These are phyloP conservation scores for Peniophora sp. DNA, from an alignment of 1,284 basidiomycete genomes.

Conservation along the genomic window DNA sequence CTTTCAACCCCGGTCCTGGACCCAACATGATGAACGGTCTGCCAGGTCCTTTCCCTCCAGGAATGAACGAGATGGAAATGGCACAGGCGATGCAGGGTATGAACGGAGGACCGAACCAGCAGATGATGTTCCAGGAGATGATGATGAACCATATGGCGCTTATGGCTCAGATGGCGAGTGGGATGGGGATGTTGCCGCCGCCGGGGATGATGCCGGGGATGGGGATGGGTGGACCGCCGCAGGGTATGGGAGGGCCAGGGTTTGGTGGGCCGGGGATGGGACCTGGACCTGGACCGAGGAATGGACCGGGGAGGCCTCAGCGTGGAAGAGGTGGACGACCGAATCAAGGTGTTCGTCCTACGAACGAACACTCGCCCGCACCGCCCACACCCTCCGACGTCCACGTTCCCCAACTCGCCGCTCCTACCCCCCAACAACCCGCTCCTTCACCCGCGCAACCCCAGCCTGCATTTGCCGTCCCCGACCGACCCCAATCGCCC, in stretches of 20 bases:
- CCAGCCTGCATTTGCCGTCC: conserved; percentile 44
- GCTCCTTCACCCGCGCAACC: conserved; percentile 21
- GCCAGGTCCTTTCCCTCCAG: conserved; percentile 37
- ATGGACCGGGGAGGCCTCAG: conserved; percentile 27
- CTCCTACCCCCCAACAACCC: conserved; percentile 20
- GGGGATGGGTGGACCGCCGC: conserved; percentile 38
- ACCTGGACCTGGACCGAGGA: conserved; percentile 30
- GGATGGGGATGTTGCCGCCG: conserved; percentile 40
- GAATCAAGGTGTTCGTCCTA: conserved; percentile 6
- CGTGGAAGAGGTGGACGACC: conserved; percentile 23
- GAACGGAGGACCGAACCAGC: conserved; percentile 33
- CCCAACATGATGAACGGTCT: conserved; percentile 48
- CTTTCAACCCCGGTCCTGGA: conserved; percentile 29
- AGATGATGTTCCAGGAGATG: conserved; percentile 72
- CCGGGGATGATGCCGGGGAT: conserved; percentile 50
- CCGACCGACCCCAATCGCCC: conserved; percentile 75
- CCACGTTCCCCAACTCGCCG: conserved; percentile 24
- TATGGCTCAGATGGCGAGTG: conserved; percentile 72
- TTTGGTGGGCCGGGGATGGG: conserved; percentile 22
- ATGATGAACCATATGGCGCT: conserved; percentile 83
- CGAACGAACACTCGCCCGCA: neutral
- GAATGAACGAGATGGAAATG: conserved; percentile 58
- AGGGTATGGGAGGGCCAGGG: conserved; percentile 38
- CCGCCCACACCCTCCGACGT: neutral
- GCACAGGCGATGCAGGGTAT: conserved; percentile 28